A percentile compares a stretch with the other conserved stretches of the same genome.
These are phyloP conservation scores for Mycena belliarum DNA, from an alignment of 768 basidiomycete genomes.

Conservation along the genomic window DNA sequence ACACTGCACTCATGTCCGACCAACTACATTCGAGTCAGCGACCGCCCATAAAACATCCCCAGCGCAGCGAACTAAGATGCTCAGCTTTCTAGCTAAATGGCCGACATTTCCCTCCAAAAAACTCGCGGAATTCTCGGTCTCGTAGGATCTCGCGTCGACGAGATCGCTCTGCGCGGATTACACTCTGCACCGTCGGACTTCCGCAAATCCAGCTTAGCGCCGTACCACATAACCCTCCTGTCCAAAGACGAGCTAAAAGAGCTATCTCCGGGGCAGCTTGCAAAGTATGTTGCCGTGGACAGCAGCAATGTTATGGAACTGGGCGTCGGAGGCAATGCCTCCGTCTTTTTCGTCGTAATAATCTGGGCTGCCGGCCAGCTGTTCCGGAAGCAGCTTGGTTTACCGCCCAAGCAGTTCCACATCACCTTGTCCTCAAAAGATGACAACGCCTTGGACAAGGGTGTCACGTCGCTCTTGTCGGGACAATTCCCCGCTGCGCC, in stretches of 20 bases:
- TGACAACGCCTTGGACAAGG: slow-evolving; percentile 48
- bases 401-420: slow-evolving; percentile 57
- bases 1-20: too few species aligned
- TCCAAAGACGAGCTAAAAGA: slow-evolving; percentile 12
- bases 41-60: not conserved
- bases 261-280: slow-evolving; percentile 16
- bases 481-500: slow-evolving; percentile 33
- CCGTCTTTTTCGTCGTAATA: slow-evolving; percentile 49
- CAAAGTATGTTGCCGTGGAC: slow-evolving; percentile 5
- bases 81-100: not conserved
- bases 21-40: not conserved
- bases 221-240: slow-evolving; percentile 3
- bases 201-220: not conserved
- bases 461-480: slow-evolving; percentile 44
- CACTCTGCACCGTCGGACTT: not conserved
- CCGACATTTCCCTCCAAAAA: not conserved
- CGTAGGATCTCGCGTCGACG: slow-evolving; percentile 6
- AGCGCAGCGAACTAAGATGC: not conserved
- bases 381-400: slow-evolving; percentile 47
- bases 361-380: slow-evolving; percentile 57
- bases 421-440: slow-evolving; percentile 47
- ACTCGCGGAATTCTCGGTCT: slow-evolving; percentile 2
- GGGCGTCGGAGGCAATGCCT: slow-evolving; percentile 42
- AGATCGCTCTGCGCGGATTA: slow-evolving; percentile 4
- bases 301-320: slow-evolving; percentile 32